These are phyloP conservation scores for Bruguiera hainesii DNA, from an alignment of 441 rosid genomes.

Conservation along the genomic window DNA sequence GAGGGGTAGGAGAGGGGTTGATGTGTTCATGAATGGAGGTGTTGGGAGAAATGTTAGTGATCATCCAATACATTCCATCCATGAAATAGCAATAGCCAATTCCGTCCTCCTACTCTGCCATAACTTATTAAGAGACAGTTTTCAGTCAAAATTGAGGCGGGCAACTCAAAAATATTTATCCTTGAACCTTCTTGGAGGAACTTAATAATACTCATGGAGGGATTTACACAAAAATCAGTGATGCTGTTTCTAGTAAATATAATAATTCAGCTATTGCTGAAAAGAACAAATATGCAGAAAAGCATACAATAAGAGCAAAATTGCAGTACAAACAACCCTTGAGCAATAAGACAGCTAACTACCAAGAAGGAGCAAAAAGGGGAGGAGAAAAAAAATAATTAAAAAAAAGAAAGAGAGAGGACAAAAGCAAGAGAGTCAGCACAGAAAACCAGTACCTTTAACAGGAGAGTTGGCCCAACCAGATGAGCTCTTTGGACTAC, in stretches of 20 bases:
- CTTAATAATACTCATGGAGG: too few species aligned
- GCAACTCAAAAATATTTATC: too few species aligned
- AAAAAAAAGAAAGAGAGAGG: not conserved
- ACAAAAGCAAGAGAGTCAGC: not conserved
- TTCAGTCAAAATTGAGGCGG: too few species aligned
- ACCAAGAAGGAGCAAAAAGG: not conserved
- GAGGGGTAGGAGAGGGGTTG: too few species aligned
- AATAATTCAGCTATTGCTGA: not conserved
- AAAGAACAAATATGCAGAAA: not conserved
- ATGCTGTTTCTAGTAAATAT: not conserved
- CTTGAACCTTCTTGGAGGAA: too few species aligned
- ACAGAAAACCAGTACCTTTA: slow-evolving; percentile 36
- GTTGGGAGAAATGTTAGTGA: too few species aligned
- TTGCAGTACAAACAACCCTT: not conserved
- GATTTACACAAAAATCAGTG: not conserved
- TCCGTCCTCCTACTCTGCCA: too few species aligned
- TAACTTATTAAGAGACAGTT: too few species aligned
- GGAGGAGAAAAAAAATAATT: too few species aligned
- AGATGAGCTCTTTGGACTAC: slow-evolving; percentile 36
- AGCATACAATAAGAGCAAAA: not conserved
- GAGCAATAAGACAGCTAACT: not conserved
- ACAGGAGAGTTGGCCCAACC: slow-evolving; percentile 61
- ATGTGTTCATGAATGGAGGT: too few species aligned
- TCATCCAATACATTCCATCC: too few species aligned
- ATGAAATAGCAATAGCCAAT: too few species aligned